Evolutionary conservation across 2,329 filamentous ascomycete species (phyloP).

Genomic region (Cladosporium sp.): DNA sequence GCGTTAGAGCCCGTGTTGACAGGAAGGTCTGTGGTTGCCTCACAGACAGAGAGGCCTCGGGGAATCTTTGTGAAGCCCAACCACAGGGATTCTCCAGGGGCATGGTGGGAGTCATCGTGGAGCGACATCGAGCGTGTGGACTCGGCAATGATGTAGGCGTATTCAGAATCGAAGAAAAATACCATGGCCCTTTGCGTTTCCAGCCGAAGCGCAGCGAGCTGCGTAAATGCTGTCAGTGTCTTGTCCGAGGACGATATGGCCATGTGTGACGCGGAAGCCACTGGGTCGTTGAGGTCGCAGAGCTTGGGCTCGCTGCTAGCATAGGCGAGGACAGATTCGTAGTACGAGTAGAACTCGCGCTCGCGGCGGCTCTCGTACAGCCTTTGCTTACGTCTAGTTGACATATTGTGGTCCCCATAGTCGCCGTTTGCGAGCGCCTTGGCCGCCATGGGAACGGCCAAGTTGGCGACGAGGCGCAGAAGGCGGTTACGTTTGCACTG

Average conservation of each 20-base stretch:
- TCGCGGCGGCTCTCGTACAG: conserved; percentile 26
- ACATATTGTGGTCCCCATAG: too few species aligned
- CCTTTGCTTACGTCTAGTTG: neutral
- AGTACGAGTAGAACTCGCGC: conserved; percentile 32
- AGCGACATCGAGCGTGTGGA: conserved; percentile 47
- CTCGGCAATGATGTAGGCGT: conserved; percentile 52
- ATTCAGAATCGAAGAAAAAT: conserved; percentile 48
- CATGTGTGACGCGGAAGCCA: conserved; percentile 20
- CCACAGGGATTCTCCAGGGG: conserved; percentile 25
- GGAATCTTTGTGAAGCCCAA: conserved; percentile 28
- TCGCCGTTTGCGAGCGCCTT: too few species aligned
- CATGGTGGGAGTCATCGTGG: conserved; percentile 21
- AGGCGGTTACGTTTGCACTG: too few species aligned
- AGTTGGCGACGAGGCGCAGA: too few species aligned
- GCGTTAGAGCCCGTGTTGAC: conserved; percentile 21
- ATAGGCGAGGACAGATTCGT: conserved; percentile 15
- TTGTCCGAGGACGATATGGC: conserved; percentile 28
- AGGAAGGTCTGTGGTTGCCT: conserved; percentile 24
- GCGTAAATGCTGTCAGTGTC: conserved; percentile 47
- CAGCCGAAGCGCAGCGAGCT: conserved; percentile 49
- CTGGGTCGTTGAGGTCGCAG: conserved; percentile 24
- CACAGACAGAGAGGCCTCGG: conserved; percentile 28
- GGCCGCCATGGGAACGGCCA: too few species aligned
- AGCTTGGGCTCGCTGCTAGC: conserved; percentile 18
- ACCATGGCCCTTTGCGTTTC: conserved; percentile 48